Evolutionary conservation across 495 filamentous ascomycete species (phyloP).

Genomic region (Physcia stellaris): DNA sequence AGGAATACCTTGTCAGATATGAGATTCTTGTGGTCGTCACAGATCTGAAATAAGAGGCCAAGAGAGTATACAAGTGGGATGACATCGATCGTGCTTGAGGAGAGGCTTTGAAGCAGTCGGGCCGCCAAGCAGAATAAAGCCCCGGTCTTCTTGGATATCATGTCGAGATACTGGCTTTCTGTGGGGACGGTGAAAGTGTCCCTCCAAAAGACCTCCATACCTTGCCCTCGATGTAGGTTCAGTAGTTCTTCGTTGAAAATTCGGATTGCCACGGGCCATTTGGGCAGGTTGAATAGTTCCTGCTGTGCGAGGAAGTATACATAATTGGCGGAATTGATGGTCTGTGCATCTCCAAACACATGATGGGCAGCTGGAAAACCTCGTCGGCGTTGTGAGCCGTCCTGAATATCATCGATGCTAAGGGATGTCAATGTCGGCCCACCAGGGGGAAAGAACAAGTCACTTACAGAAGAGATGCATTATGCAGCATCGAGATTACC

Average conservation of each 20-base stretch:
- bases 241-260: conserved; percentile 17
- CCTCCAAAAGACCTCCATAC: conserved; percentile 24
- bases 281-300: conserved; percentile 24
- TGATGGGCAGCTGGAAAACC: conserved; percentile 81
- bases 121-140: conserved; percentile 21
- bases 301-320: conserved; percentile 81
- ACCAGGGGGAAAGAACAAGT: too few relatives aligned
- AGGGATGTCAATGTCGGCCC: conserved; percentile 1
- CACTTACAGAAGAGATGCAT: conserved; percentile 9
- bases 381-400: conserved; percentile 65
- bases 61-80: conserved; percentile 13
- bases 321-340: conserved; percentile 93
- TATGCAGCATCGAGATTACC: conserved; percentile 8
- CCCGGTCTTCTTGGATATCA: conserved; percentile 24
- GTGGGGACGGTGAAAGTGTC: conserved; percentile 15
- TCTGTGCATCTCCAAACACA: conserved; percentile 87
- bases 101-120: conserved; percentile 16
- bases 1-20: conserved; percentile 1
- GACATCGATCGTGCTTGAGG: conserved; percentile 9
- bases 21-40: conserved; percentile 27
- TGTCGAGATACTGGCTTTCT: conserved; percentile 20
- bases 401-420: conserved; percentile 29
- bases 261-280: conserved; percentile 9
- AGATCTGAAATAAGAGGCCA: conserved; percentile 23
- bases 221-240: conserved; percentile 22